Percentiles rank a stretch among this genome's conserved stretches.
Evolutionary conservation across 2,329 filamentous ascomycete genomes (phyloP).

Genomic region (Monosporascus sp.): DNA sequence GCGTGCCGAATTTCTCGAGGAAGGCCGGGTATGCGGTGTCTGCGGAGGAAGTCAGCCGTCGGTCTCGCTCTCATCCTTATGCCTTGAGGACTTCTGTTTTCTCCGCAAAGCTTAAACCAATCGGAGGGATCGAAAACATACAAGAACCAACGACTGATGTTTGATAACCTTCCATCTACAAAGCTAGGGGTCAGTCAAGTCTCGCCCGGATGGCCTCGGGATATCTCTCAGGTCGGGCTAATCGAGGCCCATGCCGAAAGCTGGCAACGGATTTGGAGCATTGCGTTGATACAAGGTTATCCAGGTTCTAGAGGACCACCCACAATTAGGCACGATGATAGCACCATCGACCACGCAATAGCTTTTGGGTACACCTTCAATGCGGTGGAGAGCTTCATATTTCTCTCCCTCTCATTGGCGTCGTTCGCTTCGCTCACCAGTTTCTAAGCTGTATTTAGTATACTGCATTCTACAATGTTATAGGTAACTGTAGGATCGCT

Average conservation of each 20-base stretch:
- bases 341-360: constrained; percentile 35
- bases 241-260: too few species aligned
- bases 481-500: neutral
- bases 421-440: constrained; percentile 30
- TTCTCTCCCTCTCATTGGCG: constrained; percentile 34
- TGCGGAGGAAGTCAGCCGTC: constrained; percentile 1
- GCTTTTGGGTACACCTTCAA: constrained; percentile 39
- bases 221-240: too few species aligned
- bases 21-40: constrained; percentile 34
- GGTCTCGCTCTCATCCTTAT: too few species aligned
- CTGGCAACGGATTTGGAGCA: neutral
- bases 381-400: constrained; percentile 30
- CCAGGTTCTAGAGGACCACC: neutral
- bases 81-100: too few species aligned
- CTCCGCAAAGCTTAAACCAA: too few species aligned
- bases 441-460: constrained; percentile 9
- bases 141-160: constrained; percentile 24
- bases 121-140: constrained; percentile 7
- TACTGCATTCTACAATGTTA: neutral
- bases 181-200: neutral
- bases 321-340: constrained; percentile 36
- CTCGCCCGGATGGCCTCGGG: too few species aligned
- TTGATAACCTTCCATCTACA: constrained; percentile 23
- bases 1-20: constrained; percentile 27
- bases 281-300: neutral